Conservation (phyloP, 2,329 filamentous ascomycete species). For the Fusarium protoensiforme region DNA sequence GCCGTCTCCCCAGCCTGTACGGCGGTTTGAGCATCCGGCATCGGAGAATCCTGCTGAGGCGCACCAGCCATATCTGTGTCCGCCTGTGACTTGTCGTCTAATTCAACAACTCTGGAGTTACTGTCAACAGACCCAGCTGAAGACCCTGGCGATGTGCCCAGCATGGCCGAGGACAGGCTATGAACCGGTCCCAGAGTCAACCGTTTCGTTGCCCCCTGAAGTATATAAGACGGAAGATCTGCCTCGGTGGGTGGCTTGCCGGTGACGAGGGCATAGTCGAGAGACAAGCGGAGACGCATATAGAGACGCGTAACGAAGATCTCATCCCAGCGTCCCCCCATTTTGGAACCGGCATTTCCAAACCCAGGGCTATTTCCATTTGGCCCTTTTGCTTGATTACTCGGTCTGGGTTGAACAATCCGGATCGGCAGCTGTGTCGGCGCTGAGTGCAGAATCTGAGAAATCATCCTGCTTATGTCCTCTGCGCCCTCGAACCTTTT, state of each 20-base stretch:
- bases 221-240: conserved; percentile 6
- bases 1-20: neutral
- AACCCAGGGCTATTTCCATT: neutral
- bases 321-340: conserved; percentile 1
- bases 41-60: neutral
- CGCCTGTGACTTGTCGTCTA: neutral
- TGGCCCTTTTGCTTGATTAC: neutral
- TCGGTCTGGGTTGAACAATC: neutral
- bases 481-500: conserved; percentile 12
- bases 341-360: neutral
- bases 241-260: conserved; percentile 1
- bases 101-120: neutral
- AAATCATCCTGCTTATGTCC: conserved; percentile 11
- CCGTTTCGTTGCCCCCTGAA: neutral
- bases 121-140: neutral
- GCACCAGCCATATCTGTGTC: neutral
- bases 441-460: conserved; percentile 8
- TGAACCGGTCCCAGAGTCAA: neutral
- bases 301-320: conserved; percentile 4
- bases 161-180: neutral
- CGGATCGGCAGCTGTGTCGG: neutral
- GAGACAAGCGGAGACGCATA: conserved; percentile 1
- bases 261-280: conserved; percentile 1
- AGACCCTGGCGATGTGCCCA: neutral
- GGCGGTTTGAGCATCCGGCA: neutral